Base-by-base conservation (phyloP, 352 stramenopile genomes). In the Phytophthora melonis region DNA sequence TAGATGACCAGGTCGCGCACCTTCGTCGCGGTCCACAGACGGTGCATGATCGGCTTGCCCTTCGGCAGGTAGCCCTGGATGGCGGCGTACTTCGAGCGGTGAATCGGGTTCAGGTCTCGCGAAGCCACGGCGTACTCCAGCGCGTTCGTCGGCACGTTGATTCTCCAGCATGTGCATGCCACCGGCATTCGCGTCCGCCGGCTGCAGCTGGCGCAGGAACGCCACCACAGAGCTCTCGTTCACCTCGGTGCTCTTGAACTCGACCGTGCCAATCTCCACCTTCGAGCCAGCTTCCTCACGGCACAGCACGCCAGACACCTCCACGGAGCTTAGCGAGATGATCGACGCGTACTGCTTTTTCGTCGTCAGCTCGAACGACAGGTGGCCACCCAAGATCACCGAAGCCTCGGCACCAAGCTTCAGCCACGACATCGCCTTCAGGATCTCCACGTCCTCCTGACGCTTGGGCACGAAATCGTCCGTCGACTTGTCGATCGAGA, bases 1-100 rank as follows among this genome's bases (percentile, higher is more conserved):
- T 84, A 66, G 11, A 89, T 81, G 13, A 92, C 72, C 55, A 95
- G 62, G n/a, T 84, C 77, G 18, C 89, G 90, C 10, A 93, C 88
- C 68, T 95, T 96, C n/a, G 82, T 92, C 3, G 88, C 89, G 19
- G 86, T 94, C 91, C 91, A 97, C 84, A 97, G 80, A 32, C 91
- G 90, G 63, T 97, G 90, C 86, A 96, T 95, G 72, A 97, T 95
- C 8, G 91, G 86, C 68, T 87, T 84, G 19, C 84, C 85, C 14
- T 84, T 72, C 16, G 91, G 90, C 55, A 97, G 79, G 47, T 88
- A 81, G 7, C 87, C 90, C 9, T 96, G 70, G n/a, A 90, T 78
- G 0, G 90, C 91, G 16, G 89, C 78, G 57, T 94, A 92, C 55
- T 76, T 79, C 11, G 89, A 95, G 5, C 91, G 87, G 63, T 97